A percentile compares a stretch with the other conserved stretches of the same genome.
Conservation (phyloP, 2,329 filamentous ascomycete species). For the Elsinoe necatrix region DNA sequence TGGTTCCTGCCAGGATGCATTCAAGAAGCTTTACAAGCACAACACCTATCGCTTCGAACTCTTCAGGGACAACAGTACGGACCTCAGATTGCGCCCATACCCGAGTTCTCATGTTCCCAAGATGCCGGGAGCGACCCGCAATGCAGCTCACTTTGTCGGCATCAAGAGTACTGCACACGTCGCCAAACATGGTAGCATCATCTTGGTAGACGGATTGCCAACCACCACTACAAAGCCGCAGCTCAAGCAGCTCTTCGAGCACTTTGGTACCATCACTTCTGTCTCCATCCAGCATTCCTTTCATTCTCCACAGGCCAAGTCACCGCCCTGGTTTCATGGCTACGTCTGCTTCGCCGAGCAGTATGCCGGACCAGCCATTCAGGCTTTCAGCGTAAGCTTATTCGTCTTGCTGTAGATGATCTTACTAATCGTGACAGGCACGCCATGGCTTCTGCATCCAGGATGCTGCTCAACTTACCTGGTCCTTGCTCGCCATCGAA, state of each 20-base stretch:
- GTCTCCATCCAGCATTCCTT: neutral
- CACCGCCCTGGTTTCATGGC: neutral
- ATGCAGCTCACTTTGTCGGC: neutral
- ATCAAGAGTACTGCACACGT: neutral
- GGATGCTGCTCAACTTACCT: slow-evolving; percentile 1
- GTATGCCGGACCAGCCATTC: slow-evolving; percentile 3
- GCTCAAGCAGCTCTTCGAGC: slow-evolving; percentile 8
- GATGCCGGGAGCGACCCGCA: neutral
- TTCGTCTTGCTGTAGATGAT: neutral
- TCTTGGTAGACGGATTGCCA: slow-evolving; percentile 17
- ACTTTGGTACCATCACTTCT: slow-evolving; percentile 11
- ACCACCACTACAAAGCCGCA: neutral
- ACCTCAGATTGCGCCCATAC: neutral
- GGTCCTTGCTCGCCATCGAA: neutral
- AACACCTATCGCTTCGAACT: slow-evolving; percentile 21
- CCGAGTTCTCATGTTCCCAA: neutral
- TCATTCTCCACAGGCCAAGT: neutral
- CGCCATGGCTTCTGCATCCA: slow-evolving; percentile 6
- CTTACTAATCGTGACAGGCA: neutral
- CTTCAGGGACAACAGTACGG: neutral
- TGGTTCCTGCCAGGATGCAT: slow-evolving; percentile 26
- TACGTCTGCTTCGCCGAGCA: neutral
- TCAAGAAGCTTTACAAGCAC: slow-evolving; percentile 23
- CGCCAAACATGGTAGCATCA: slow-evolving; percentile 8
- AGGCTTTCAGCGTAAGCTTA: slow-evolving; percentile 5